A percentile compares a stretch with the other conserved stretches of the same genome.
phyloP scores from a whole-genome alignment of 176 grass and related monocot genomes.

The Cenchrus americanus region DNA sequence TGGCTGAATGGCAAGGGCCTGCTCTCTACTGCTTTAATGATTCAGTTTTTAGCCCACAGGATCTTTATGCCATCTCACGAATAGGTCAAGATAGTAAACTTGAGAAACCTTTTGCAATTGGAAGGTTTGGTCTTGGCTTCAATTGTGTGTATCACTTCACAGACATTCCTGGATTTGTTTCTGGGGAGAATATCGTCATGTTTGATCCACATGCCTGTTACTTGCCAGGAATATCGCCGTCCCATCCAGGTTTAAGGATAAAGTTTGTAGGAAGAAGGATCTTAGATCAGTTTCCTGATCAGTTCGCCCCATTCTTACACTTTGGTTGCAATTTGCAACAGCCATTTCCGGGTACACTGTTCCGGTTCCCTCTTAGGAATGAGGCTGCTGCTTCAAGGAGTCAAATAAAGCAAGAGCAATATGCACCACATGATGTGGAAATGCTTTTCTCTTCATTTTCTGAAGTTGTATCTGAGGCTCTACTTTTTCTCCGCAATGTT shows the following conservation, averaged over 20 bases:
- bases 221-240: conserved; percentile 94
- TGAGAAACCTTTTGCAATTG: conserved; percentile 96
- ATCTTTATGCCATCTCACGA: conserved; percentile 97
- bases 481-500: conserved; percentile 89
- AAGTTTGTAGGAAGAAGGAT: conserved; percentile 86
- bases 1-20: conserved; percentile 99
- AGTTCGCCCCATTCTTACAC: conserved; percentile 93
- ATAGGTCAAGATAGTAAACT: conserved; percentile 99
- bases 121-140: conserved; percentile 96
- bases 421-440: conserved; percentile 85
- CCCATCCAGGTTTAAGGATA: conserved; percentile 97
- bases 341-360: conserved; percentile 90
- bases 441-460: conserved; percentile 90
- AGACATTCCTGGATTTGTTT: conserved; percentile 98
- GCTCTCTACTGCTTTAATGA: conserved; percentile 96
- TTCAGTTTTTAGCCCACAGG: conserved; percentile 93
- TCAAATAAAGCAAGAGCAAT: conserved; percentile 95
- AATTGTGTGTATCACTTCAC: conserved; percentile 99
- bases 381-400: conserved; percentile 85
- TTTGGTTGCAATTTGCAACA: conserved; percentile 92
- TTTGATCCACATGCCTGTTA: conserved; percentile 96
- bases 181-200: conserved; percentile 97
- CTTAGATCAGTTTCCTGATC: conserved; percentile 97
- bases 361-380: conserved; percentile 95
- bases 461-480: conserved; percentile 80